phyloP scores from a whole-genome alignment of 2,329 filamentous ascomycete species.

The Colletotrichum spinosum region DNA sequence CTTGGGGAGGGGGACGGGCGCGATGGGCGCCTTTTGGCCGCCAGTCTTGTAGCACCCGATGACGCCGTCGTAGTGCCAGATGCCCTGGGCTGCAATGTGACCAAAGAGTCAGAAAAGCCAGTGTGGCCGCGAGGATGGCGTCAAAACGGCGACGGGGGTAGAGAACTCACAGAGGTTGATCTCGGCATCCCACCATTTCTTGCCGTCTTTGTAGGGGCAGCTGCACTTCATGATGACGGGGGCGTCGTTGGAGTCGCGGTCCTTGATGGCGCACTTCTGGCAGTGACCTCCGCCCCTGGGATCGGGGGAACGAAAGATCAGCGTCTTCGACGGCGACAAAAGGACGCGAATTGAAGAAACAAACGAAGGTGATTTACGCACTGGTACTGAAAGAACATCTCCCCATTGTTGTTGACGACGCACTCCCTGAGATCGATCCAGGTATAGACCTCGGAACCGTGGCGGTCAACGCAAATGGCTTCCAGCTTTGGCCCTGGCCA shows the following conservation, averaged over 20 bases:
- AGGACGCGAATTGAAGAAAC: not conserved
- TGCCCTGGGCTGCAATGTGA: constrained; percentile 11
- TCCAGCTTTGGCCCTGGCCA: not conserved
- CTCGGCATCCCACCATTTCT: not conserved
- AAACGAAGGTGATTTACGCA: not conserved
- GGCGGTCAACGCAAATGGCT: constrained; percentile 13
- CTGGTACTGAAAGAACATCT: not conserved
- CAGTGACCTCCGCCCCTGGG: constrained; percentile 6
- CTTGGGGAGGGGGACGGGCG: not conserved
- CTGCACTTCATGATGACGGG: constrained; percentile 7
- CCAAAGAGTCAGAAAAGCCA: not conserved
- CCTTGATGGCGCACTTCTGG: not conserved
- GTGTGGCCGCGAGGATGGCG: not conserved
- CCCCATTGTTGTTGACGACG: constrained; percentile 10
- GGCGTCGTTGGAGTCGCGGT: not conserved
- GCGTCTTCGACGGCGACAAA: not conserved
- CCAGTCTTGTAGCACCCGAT: constrained; percentile 1
- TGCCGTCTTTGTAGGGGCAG: not conserved
- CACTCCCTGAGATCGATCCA: not conserved
- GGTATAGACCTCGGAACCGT: constrained; percentile 8
- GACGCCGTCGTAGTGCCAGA: constrained; percentile 23
- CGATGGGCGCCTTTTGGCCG: not conserved
- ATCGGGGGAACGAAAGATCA: not conserved
- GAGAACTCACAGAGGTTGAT: constrained; percentile 28
- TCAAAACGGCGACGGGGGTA: no score